Percentiles rank a stretch among this genome's conserved stretches.
These are phyloP conservation scores for Magnaporthiopsis incrustans DNA, from an alignment of 2,329 filamentous ascomycete species.

Conservation along the genomic window DNA sequence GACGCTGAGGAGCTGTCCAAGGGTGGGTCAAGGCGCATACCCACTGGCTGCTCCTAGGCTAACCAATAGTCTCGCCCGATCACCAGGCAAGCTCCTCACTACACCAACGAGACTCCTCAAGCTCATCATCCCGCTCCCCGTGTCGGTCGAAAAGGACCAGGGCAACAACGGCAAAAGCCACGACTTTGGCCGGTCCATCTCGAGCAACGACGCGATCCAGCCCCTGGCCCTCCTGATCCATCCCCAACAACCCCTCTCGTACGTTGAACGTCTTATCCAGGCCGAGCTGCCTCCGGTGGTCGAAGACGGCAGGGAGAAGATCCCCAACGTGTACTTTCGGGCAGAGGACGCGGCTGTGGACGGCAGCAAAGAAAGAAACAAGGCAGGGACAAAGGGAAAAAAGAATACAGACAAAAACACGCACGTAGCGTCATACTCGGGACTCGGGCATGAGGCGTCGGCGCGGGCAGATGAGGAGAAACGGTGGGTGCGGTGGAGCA, in stretches of 20 bases:
- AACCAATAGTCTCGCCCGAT: background rate
- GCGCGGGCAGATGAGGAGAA: conserved; percentile 32
- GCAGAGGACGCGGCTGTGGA: conserved; percentile 55
- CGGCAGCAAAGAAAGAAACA: conserved; percentile 32
- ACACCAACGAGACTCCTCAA: conserved; percentile 76
- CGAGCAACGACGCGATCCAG: conserved; percentile 48
- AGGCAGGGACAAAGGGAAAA: conserved; percentile 21
- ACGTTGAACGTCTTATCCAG: conserved; percentile 82
- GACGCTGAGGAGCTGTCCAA: conserved; percentile 19
- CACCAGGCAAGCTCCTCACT: conserved; percentile 62
- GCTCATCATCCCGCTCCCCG: conserved; percentile 64
- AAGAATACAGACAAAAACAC: conserved; percentile 15
- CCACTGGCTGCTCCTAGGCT: conserved; percentile 1
- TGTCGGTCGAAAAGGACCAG: conserved; percentile 31
- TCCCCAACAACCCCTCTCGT: conserved; percentile 83
- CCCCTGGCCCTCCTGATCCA: conserved; percentile 80
- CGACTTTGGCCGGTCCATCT: conserved; percentile 26
- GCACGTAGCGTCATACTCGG: conserved; percentile 62
- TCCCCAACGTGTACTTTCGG: conserved; percentile 69
- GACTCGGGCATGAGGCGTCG: conserved; percentile 53
- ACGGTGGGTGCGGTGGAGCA: conserved; percentile 80
- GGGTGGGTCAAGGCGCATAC: conserved; percentile 17
- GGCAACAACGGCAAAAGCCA: conserved; percentile 20
- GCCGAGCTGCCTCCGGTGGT: conserved; percentile 69
- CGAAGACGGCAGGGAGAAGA: conserved; percentile 57